These are phyloP conservation scores for Abrus precatorius DNA, from an alignment of 306 rosid species.

Conservation along the genomic window DNA sequence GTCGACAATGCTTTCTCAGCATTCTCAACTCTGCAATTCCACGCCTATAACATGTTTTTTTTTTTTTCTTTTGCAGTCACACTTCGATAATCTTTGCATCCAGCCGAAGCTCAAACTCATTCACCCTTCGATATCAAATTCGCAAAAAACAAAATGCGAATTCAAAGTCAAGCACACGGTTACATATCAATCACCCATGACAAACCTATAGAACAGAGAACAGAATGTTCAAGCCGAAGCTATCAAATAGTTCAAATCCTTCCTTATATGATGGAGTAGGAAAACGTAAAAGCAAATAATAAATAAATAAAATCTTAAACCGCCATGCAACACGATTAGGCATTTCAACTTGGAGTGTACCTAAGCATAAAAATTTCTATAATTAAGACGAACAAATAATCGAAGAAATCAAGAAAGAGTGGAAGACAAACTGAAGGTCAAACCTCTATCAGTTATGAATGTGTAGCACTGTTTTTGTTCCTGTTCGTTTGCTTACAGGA, in stretches of 20 bases:
- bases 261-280: background rate
- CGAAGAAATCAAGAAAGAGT: background rate
- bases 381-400: background rate
- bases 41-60: background rate
- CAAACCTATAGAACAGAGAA: conserved; percentile 18
- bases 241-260: conserved; percentile 19
- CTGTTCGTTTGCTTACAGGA: conserved; percentile 24
- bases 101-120: conserved; percentile 19
- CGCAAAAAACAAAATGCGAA: background rate
- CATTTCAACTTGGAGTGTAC: conserved; percentile 15
- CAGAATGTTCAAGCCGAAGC: conserved; percentile 30
- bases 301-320: background rate
- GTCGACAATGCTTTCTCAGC: background rate
- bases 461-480: conserved; percentile 34
- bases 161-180: conserved; percentile 21
- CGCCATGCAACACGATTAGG: background rate
- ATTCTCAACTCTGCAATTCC: conserved; percentile 12
- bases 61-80: background rate
- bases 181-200: conserved; percentile 9
- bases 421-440: conserved; percentile 39
- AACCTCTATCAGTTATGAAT: conserved; percentile 65
- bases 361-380: conserved; percentile 12
- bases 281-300: background rate
- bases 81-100: background rate
- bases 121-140: background rate